These are phyloP conservation scores for Kazachstania martiniae DNA, from an alignment of 805 yeast species.

Conservation along the genomic window DNA sequence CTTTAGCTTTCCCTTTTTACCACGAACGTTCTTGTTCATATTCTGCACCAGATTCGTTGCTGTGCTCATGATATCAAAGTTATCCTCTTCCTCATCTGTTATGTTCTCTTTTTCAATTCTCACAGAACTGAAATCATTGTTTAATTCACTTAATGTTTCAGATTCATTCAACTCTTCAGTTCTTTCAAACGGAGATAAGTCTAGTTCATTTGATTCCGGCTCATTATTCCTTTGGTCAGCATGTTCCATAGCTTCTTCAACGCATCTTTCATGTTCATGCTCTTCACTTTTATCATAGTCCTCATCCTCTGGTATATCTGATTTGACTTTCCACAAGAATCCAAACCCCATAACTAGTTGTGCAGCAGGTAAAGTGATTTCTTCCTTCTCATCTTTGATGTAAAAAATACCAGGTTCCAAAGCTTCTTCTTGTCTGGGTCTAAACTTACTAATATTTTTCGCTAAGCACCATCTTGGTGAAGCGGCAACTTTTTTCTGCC, in stretches of 20 bases:
- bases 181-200: background rate
- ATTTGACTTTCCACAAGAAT: slow-evolving; percentile 60
- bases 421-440: slow-evolving; percentile 38
- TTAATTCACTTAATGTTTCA: background rate
- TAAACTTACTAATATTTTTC: slow-evolving; percentile 56
- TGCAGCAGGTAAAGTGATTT: slow-evolving; percentile 60
- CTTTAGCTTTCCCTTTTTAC: slow-evolving; percentile 75
- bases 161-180: background rate
- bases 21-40: slow-evolving; percentile 47
- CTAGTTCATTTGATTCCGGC: background rate
- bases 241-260: slow-evolving; percentile 4
- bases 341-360: slow-evolving; percentile 87
- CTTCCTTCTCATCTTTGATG: slow-evolving; percentile 40
- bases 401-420: slow-evolving; percentile 54
- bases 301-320: slow-evolving; percentile 14
- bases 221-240: slow-evolving; percentile 2
- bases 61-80: slow-evolving; percentile 2
- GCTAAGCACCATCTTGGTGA: slow-evolving; percentile 84
- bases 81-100: slow-evolving; percentile 1
- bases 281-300: slow-evolving; percentile 4
- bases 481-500: slow-evolving; percentile 76
- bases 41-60: slow-evolving; percentile 14
- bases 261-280: too few species aligned
- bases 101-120: slow-evolving; percentile 1
- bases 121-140: too few species aligned